Evolutionary conservation across 176 grass and related monocot species (phyloP), one percentile per base, ranked within the genome.

Genomic region (Oryza meridionalis): DNA sequence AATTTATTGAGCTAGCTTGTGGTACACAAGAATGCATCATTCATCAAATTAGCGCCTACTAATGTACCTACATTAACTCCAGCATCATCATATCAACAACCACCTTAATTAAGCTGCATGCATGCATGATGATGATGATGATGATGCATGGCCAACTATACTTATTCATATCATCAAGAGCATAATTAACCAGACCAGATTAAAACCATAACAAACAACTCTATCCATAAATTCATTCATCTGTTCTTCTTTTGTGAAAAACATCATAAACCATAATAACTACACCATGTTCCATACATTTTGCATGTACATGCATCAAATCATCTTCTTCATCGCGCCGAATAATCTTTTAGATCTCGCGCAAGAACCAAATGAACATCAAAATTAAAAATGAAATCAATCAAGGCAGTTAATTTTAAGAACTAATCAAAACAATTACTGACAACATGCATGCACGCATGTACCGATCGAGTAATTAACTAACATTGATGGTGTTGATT

Each of bases 271-370:
- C 55, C 55, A 61, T 61, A 61, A 61, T 61, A 61, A 22, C 21
- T 45, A 50, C 10, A 74, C 3, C 45, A 19, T 50, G 71, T 29
- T 29, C 49, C 17, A 67, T 40, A 81, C n/a, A 8, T 40, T 40
- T 27, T 68, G 14, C 16, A 43, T 40, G 22, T 37, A 69, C 29
- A 43, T 43, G 42, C 25, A 59, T 64, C 2, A 62, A 62, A 62
- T 62, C 58, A 78, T 37, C 9, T 77, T 59, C 29, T 25, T 46
- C 21, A 33, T 65, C 9, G 50, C 33, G 27, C 22, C 53, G 46
- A 59, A 64, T 7, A 73, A 71, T 82, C 80, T 72, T 72, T 73
- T 64, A 64, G 51, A 63, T 73, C 80, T 64, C 80, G 69, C 13
- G 69, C 80, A 32, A 64, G 24, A 64, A 63, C 24, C 17, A 21